These are phyloP conservation scores for Talaromyces sp. DNA, from an alignment of 2,329 filamentous ascomycete species.

Conservation along the genomic window DNA sequence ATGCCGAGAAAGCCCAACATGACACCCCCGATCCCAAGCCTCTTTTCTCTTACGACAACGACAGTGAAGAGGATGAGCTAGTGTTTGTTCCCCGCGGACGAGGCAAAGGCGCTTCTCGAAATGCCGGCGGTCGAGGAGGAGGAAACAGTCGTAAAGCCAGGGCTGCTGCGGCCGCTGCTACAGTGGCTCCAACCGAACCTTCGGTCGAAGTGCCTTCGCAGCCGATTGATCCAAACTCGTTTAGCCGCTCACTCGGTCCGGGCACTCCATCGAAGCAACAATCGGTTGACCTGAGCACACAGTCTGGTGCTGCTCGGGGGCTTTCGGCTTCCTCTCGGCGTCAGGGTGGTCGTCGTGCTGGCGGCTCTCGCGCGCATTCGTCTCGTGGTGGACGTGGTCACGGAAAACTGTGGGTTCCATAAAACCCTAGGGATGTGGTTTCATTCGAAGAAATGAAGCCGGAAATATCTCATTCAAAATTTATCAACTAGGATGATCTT, in stretches of 20 bases:
- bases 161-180: conserved; percentile 16
- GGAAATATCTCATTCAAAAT: not conserved
- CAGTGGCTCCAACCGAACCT: conserved; percentile 22
- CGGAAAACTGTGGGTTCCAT: conserved; percentile 43
- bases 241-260: conserved; percentile 36
- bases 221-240: conserved; percentile 46
- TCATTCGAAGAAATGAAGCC: not conserved
- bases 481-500: not conserved
- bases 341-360: conserved; percentile 27
- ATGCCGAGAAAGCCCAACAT: conserved; percentile 38
- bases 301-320: conserved; percentile 29
- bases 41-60: conserved; percentile 43
- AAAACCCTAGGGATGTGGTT: conserved; percentile 16
- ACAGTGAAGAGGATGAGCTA: conserved; percentile 45
- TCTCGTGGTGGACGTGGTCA: conserved; percentile 34
- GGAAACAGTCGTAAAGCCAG: conserved; percentile 27
- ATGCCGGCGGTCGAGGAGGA: conserved; percentile 22
- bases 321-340: conserved; percentile 30
- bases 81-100: conserved; percentile 42
- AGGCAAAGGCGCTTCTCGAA: conserved; percentile 27
- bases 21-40: conserved; percentile 34
- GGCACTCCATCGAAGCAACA: conserved; percentile 21
- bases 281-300: conserved; percentile 27
- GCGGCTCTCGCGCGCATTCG: conserved; percentile 23
- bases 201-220: conserved; percentile 40